Base-by-base conservation (phyloP, 495 filamentous ascomycete species). In the Penicillium lividum region DNA sequence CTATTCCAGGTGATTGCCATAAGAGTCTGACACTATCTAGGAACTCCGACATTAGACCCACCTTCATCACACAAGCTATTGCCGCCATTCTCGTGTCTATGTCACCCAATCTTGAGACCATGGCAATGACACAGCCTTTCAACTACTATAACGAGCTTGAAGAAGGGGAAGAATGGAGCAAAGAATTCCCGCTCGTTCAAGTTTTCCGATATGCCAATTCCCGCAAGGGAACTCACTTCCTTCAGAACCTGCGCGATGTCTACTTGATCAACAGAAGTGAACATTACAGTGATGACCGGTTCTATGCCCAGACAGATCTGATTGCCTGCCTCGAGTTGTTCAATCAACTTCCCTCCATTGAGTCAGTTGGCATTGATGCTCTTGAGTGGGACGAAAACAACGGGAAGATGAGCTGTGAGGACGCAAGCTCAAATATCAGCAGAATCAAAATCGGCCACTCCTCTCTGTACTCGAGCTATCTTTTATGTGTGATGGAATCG, bases 31-130 rank as follows among this genome's bases (percentile, higher is more conserved):
- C 22, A 22, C 1, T 22, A 22, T 5, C 25, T 47, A 25, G 25
- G 3, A 10, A 25, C 9, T 28, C 28, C 27, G 33, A 54, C 16
- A 53, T 34, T 25, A 30, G 29, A 7, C 48, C 36, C 3, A 59
- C 59, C 38, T 65, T 58, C 30, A 59, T 69, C 15, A 51, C 60
- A 10, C 70, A 71, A 49, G 66, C 68, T 6, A 18, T 73, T 9
- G 56, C 64, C 4, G 59, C 63, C 0, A 53, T 73, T 11, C 53
- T 73, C 27, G 57, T 69, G 46, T 59, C 63, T 6, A 61, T 71
- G 10, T 73, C 64, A 2, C 70, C 68, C 7, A 60, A 59, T 46
- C 48, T 73, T n/a, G 58, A 61, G 38, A 59, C 61, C 4, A 29
- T 73, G 30, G 34, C 47, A 9, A 56, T 65, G 47, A 53, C 57